Evolutionary conservation across 176 grass and related monocot species (phyloP), one percentile per base, ranked within the genome.

Genomic region (Carex scoparia): DNA sequence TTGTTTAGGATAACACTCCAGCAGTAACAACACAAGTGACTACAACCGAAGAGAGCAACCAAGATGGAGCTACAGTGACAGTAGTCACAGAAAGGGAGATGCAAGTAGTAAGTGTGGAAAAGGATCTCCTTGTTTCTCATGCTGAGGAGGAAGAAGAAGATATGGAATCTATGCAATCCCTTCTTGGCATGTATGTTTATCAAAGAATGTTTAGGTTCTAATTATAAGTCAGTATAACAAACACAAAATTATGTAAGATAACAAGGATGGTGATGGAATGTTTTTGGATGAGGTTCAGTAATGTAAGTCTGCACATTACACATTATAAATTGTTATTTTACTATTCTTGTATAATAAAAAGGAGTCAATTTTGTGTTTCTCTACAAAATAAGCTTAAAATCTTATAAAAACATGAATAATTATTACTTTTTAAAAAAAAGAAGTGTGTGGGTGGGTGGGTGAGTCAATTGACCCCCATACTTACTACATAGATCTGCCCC

Each of bases 141-240:
- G 97, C 88, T 86, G 91, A 94, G 37, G 92, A 94, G 14, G 93
- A 99, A 84, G 97, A 99, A 84, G 97, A 99, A 85, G 97, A 96
- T 83, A 92, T 99, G 93, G 91, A 98, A 84, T 88, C 93, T 81
- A 91, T 98, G 92, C 89, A 99, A 85, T 90, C 97, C 84, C 93
- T 99, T 94, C 93, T 99, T 87, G 93, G 88, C 86, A 94, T 87
- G 97, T 99, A 92, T 77, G 88, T 84, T 76, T 10, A 1, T 35
- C n/a, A 16, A 58, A 32, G 31, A 33, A 79, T 56, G 14, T 56
- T 56, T 32, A 77, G 27, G 51, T 55, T 57, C 27, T 28, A 16
- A 16, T 56, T 80, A 59, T 35, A 35, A 30, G 14, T 81, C 6
- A 40, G 31, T 57, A 49, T 49, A 79, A 58, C 49, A 44, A 65